A percentile compares a stretch with the other conserved stretches of the same genome.
phyloP scores from a whole-genome alignment of 768 basidiomycete genomes.

The Austroboletus eburneus region DNA sequence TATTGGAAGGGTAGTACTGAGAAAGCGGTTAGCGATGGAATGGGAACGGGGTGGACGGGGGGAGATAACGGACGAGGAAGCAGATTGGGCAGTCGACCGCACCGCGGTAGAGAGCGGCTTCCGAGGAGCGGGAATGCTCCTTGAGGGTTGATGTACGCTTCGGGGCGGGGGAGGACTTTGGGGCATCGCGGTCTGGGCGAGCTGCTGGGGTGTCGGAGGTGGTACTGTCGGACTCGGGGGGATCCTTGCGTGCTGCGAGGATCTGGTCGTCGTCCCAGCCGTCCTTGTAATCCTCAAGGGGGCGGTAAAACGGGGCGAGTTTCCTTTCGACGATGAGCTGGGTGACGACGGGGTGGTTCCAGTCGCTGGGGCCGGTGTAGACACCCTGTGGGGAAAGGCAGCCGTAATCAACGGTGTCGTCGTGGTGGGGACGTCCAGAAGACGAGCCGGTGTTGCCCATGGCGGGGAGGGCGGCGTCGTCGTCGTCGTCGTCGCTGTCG shows the following conservation, averaged over 20 bases:
- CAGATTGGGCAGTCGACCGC: constrained; percentile 97
- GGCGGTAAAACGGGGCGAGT: constrained; percentile 94
- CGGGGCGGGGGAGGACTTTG: constrained; percentile 29
- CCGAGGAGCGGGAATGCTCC: constrained; percentile 61
- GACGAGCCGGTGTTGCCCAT: constrained; percentile 87
- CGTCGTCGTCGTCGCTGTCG: constrained; percentile 5
- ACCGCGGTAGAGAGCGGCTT: constrained; percentile 77
- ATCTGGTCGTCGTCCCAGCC: constrained; percentile 88
- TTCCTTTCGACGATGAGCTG: constrained; percentile 84
- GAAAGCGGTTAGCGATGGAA: constrained; percentile 20
- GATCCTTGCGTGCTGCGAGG: constrained; percentile 72
- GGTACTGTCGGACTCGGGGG: constrained; percentile 47
- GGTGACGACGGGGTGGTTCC: constrained; percentile 83
- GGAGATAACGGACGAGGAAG: constrained; percentile 70
- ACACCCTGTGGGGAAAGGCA: constrained; percentile 78
- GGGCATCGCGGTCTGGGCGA: constrained; percentile 31
- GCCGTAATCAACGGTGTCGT: constrained; percentile 83
- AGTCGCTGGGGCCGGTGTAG: constrained; percentile 81
- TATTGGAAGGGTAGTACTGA: constrained; percentile 96
- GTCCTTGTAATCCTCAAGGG: constrained; percentile 88
- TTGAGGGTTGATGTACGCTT: constrained; percentile 59
- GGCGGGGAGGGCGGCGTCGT: constrained; percentile 6
- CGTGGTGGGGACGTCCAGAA: constrained; percentile 68
- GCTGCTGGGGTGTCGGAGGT: constrained; percentile 34
- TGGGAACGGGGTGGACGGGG: constrained; percentile 9